phyloP scores from a whole-genome alignment of 2,329 filamentous ascomycete species.

The Fusarium proliferatum region DNA sequence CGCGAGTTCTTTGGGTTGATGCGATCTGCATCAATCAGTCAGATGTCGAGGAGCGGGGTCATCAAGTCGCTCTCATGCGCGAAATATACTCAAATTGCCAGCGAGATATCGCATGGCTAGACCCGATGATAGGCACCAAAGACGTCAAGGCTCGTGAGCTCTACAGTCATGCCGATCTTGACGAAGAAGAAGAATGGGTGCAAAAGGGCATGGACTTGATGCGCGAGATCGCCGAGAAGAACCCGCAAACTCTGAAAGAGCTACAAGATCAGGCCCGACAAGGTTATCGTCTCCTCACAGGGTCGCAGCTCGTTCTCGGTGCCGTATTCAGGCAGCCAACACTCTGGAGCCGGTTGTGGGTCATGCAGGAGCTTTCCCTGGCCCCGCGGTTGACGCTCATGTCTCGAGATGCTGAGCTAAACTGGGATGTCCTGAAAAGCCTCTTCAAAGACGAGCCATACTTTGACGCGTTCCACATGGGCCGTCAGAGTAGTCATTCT shows the following conservation, averaged over 20 bases:
- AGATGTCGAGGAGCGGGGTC: constrained; percentile 6
- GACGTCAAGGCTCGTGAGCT: fast-evolving
- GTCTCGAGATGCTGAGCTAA: background rate
- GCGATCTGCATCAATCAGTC: constrained; percentile 33
- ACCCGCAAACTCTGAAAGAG: background rate
- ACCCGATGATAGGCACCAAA: background rate
- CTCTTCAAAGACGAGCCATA: constrained; percentile 25
- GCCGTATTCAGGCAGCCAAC: background rate
- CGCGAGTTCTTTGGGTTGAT: constrained; percentile 19
- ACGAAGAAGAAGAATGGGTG: fast-evolving
- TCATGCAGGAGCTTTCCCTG: constrained; percentile 27
- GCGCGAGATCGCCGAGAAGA: background rate
- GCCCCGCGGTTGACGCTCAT: background rate
- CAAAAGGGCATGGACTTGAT: constrained; percentile 1
- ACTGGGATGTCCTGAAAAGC: background rate
- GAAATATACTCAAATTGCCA: constrained; percentile 20
- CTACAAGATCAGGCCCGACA: background rate
- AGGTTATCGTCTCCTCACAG: fast-evolving
- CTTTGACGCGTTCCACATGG: constrained; percentile 21
- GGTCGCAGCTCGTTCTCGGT: fast-evolving
- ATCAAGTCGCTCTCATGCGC: constrained; percentile 20
- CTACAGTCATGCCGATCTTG: background rate
- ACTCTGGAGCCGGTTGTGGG: constrained; percentile 18
- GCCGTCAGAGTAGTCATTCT: background rate
- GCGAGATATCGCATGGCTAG: constrained; percentile 27